Base-by-base conservation (phyloP, 192 early-diverging fungal species). In the Coemansia reversa region DNA sequence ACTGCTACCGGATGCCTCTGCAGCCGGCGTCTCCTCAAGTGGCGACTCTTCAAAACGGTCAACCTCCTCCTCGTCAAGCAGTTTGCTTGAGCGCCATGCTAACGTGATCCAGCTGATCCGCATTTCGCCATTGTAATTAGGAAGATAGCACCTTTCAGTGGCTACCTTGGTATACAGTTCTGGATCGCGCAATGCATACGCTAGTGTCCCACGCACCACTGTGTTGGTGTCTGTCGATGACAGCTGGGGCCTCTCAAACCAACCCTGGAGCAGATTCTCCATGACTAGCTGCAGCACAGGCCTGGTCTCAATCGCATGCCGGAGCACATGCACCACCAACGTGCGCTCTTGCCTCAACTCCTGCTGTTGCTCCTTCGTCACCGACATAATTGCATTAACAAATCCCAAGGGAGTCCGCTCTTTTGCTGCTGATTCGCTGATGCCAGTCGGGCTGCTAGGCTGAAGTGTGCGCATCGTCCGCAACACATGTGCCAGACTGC, bases 271-370 rank as follows among this genome's bases (percentile, higher is more conserved):
- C 65, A 94, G 88, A 33, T 85, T 72, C 59, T 90, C 89, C 86
- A 98, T 91, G 6, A 84, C 73, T 42, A 68, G 61, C 60, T 80
- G 74, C 55, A 96, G 70, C 2, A 91, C 82, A 2, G 69, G 70
- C 18, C 74, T 60, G 61, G 88, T 84, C 71, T 98, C 96, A 60
- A 96, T 83, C 14, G 91, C 85, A 66, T 98, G 93, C 3, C 94
- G 86, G 55, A 98, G 64, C n/a, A 98, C 91, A 66, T 96, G 90
- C 19, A 91, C 75, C 9, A 91, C 83, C 49, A 96, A 84, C 33
- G 87, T 85, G 47, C 89, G 89, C 58, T 94, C 92, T 16, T 92
- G 87, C 51, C 88, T 84, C 67, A 94, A 90, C 28, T 84, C 84
- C 54, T 85, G 87, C 11, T 88, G 71, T 23, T 86, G 76, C 19